Percentiles rank a stretch among this genome's conserved stretches.
These are phyloP conservation scores for Leccinum ochraceum DNA, from an alignment of 768 basidiomycete species.

Conservation along the genomic window DNA sequence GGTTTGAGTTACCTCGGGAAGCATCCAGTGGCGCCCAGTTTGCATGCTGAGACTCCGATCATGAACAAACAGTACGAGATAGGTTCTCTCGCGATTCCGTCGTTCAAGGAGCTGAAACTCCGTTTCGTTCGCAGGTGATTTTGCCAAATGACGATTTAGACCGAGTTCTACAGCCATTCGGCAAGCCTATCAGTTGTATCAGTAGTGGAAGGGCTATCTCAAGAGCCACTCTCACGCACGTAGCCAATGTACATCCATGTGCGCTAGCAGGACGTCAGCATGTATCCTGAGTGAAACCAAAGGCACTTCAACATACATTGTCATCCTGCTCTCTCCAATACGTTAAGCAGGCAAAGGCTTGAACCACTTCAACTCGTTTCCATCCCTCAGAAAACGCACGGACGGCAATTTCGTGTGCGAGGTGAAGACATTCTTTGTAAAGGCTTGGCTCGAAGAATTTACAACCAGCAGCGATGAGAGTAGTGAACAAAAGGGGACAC, in stretches of 20 bases:
- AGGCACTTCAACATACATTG: constrained; percentile 48
- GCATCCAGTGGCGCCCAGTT: constrained; percentile 86
- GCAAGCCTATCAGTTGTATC: constrained; percentile 54
- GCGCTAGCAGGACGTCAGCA: constrained; percentile 45
- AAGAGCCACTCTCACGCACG: constrained; percentile 42
- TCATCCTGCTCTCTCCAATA: constrained; percentile 92
- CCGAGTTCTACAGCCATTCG: constrained; percentile 87
- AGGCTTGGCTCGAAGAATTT: constrained; percentile 77
- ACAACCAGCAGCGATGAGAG: constrained; percentile 79
- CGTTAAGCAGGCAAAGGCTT: constrained; percentile 85
- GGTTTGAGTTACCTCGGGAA: constrained; percentile 56
- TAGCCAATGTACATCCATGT: constrained; percentile 91
- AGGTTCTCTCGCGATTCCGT: constrained; percentile 83
- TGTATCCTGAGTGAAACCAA: neutral
- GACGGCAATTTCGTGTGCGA: constrained; percentile 73
- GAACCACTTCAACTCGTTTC: constrained; percentile 84
- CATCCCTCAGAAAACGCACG: constrained; percentile 77
- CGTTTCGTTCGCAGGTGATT: constrained; percentile 59
- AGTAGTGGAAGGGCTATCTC: constrained; percentile 5
- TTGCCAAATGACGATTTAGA: constrained; percentile 66
- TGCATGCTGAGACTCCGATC: constrained; percentile 86
- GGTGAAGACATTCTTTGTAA: constrained; percentile 66
- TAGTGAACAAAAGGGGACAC: constrained; percentile 83
- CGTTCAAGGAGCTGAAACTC: constrained; percentile 70
- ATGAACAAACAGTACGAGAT: constrained; percentile 83